Conservation (phyloP, 2,329 filamentous ascomycete genomes). For the Phialocephala subalpina region DNA sequence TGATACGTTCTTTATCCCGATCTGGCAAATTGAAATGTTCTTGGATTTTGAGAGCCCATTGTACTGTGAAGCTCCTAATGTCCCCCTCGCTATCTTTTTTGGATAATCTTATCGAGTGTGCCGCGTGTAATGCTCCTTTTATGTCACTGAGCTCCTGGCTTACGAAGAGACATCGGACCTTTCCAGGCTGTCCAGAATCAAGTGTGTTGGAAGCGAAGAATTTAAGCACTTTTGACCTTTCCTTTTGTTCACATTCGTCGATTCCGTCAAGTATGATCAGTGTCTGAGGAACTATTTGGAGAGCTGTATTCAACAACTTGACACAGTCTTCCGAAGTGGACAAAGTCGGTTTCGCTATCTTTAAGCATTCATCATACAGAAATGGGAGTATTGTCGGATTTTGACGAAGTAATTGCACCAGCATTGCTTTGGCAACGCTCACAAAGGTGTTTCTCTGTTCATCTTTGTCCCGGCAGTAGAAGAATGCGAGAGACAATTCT, state of each 20-base stretch:
- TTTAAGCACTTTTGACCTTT: slow-evolving; percentile 39
- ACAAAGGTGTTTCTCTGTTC: slow-evolving; percentile 43
- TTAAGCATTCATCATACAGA: slow-evolving; percentile 45
- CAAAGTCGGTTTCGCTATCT: slow-evolving; percentile 43
- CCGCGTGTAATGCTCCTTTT: slow-evolving; percentile 37
- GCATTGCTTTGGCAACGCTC: slow-evolving; percentile 43
- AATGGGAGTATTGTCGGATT: slow-evolving; percentile 42
- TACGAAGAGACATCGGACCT: slow-evolving; percentile 44
- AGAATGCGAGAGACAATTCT: slow-evolving; percentile 40
- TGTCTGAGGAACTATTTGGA: slow-evolving; percentile 36
- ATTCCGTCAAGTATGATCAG: slow-evolving; percentile 52
- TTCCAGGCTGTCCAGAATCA: slow-evolving; percentile 21
- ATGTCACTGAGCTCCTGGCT: slow-evolving; percentile 48
- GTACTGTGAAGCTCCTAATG: slow-evolving; percentile 40
- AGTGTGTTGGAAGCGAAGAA: slow-evolving; percentile 39
- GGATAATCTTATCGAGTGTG: slow-evolving; percentile 38
- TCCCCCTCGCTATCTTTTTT: slow-evolving; percentile 42
- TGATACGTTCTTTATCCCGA: slow-evolving; percentile 29
- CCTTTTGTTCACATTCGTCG: slow-evolving; percentile 50
- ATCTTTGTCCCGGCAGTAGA: slow-evolving; percentile 50
- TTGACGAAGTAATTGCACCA: slow-evolving; percentile 46
- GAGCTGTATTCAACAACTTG: slow-evolving; percentile 42
- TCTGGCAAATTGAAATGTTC: slow-evolving; percentile 36
- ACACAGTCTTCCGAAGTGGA: slow-evolving; percentile 36
- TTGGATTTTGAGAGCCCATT: slow-evolving; percentile 35